A percentile compares a stretch with the other conserved stretches of the same genome.
Conservation (phyloP, 495 filamentous ascomycete genomes). For the Neurospora discreta region DNA sequence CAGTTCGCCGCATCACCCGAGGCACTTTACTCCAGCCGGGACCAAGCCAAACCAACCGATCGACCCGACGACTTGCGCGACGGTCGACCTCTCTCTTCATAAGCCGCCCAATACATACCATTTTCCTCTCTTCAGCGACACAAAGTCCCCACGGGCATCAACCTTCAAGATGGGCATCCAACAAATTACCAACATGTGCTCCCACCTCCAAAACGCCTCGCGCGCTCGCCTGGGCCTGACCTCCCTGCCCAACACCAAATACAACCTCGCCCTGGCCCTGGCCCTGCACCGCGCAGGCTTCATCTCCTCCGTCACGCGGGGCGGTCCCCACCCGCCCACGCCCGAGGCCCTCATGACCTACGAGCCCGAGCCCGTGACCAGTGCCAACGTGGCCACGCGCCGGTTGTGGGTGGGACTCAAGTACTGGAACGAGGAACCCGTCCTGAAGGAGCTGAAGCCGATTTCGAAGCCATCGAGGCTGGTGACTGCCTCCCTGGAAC, state of each 20-base stretch:
- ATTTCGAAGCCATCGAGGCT: conserved; percentile 68
- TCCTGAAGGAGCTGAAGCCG: conserved; percentile 57
- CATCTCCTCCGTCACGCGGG: conserved; percentile 71
- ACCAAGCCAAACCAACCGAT: too few relatives aligned
- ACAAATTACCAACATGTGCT: conserved; percentile 69
- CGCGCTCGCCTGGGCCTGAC: conserved; percentile 79
- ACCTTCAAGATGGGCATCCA: conserved; percentile 64
- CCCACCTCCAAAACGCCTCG: conserved; percentile 89
- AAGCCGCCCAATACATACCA: too few relatives aligned
- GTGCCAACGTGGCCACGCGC: conserved; percentile 63
- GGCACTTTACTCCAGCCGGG: too few relatives aligned
- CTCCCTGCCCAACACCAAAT: conserved; percentile 69
- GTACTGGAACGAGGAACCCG: conserved; percentile 82
- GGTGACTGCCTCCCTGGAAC: conserved; percentile 50
- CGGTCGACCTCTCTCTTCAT: too few relatives aligned
- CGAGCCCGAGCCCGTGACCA: conserved; percentile 54
- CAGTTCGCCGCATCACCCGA: too few relatives aligned
- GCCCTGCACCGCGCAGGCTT: conserved; percentile 75
- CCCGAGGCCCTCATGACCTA: conserved; percentile 30
- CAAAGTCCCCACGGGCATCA: too few relatives aligned
- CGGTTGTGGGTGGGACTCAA: conserved; percentile 89
- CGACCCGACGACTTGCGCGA: too few relatives aligned
- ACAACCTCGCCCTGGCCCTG: conserved; percentile 65
- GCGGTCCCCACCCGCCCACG: conserved; percentile 53
- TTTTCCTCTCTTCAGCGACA: too few relatives aligned